Evolutionary conservation across 768 basidiomycete genomes (phyloP).

Genomic region (Collybia sp.): DNA sequence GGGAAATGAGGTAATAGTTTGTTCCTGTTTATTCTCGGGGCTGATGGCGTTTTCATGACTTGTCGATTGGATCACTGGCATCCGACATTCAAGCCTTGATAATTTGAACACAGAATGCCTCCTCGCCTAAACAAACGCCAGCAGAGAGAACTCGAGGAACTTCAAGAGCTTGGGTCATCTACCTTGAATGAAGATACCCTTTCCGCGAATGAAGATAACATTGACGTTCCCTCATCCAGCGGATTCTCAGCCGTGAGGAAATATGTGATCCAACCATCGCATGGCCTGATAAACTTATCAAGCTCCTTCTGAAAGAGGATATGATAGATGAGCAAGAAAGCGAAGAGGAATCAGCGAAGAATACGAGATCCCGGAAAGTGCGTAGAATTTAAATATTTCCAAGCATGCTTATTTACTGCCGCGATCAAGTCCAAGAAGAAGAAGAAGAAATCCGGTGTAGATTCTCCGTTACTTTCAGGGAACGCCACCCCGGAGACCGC

Average conservation of each 20-base stretch:
- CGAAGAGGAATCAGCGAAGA: constrained; percentile 22
- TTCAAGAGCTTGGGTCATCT: constrained; percentile 46
- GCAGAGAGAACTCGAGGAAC: constrained; percentile 80
- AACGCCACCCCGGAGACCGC: constrained; percentile 4
- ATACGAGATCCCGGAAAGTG: constrained; percentile 35
- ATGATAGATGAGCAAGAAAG: constrained; percentile 15
- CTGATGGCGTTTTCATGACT: too few species aligned
- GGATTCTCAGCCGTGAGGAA: constrained; percentile 40
- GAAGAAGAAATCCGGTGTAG: constrained; percentile 27
- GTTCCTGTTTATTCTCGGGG: too few species aligned
- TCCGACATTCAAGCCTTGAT: too few species aligned
- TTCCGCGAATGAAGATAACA: constrained; percentile 35
- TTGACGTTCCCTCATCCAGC: constrained; percentile 8
- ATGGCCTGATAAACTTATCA: constrained; percentile 4
- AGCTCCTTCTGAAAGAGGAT: constrained; percentile 38
- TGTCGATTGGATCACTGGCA: too few species aligned
- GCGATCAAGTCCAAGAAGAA: constrained; percentile 33
- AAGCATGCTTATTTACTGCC: background rate
- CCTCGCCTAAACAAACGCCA: constrained; percentile 81
- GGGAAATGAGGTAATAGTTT: too few species aligned
- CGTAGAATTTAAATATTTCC: background rate
- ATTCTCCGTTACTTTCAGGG: constrained; percentile 3
- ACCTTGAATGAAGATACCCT: constrained; percentile 16
- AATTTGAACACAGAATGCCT: constrained; percentile 51
- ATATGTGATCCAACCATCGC: constrained; percentile 4